A percentile compares a stretch with the other conserved stretches of the same genome.
These are phyloP conservation scores for Schizopora paradoxa DNA, from an alignment of 1,284 basidiomycete genomes.

Conservation along the genomic window DNA sequence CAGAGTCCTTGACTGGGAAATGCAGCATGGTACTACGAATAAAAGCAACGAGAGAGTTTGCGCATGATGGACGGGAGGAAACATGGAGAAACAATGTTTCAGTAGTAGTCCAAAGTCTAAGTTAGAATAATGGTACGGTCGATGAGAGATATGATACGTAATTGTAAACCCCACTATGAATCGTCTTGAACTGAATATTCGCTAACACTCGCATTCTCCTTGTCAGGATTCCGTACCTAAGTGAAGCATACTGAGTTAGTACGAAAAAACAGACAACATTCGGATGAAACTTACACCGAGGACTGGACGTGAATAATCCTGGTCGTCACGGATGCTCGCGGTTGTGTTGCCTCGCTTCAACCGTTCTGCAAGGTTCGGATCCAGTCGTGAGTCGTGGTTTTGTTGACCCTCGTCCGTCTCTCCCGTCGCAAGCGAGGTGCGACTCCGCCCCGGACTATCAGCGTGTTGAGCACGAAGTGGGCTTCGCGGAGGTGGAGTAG, in stretches of 20 bases:
- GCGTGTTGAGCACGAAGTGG: conserved; percentile 29
- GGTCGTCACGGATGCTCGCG: conserved; percentile 41
- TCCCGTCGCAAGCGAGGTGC: conserved; percentile 21
- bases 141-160: too few species aligned
- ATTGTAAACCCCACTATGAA: not conserved
- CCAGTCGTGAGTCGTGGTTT: conserved; percentile 36
- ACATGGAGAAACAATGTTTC: conserved; percentile 10
- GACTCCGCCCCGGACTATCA: conserved; percentile 12
- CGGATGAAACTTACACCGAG: conserved; percentile 41
- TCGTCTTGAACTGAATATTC: conserved; percentile 32
- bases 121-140: too few species aligned
- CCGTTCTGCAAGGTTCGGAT: conserved; percentile 39
- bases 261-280: conserved; percentile 6
- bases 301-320: conserved; percentile 53
- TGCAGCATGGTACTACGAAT: too few species aligned
- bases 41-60: conserved; percentile 10
- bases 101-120: conserved; percentile 13
- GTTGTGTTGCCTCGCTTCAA: conserved; percentile 29
- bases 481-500: conserved; percentile 41
- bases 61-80: conserved; percentile 3
- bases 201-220: conserved; percentile 31
- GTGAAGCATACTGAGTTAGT: conserved; percentile 6
- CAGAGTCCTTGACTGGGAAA: too few species aligned
- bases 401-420: conserved; percentile 21
- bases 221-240: conserved; percentile 22